Base-by-base conservation (phyloP, 768 basidiomycete genomes). In the Collybiopsis confluens region DNA sequence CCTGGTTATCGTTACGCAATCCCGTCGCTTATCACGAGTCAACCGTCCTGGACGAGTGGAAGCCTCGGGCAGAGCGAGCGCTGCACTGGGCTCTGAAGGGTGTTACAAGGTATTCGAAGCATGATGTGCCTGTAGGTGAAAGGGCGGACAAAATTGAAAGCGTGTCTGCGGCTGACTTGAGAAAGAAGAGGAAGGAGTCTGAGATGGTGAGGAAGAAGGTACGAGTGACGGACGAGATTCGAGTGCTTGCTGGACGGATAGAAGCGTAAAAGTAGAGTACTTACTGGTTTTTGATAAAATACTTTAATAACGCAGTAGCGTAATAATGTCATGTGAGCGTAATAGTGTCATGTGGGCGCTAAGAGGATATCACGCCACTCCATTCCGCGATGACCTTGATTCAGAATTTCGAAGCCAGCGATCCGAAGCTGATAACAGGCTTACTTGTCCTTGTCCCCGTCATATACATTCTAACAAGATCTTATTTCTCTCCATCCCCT, bases 1-100 rank as follows among this genome's bases (percentile, higher is more conserved):
- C 92, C 45, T 99, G 96, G 96, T 74, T 94, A 58, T 74, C 77
- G 18, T 85, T 81, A 65, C 85, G 94, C 36, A 75, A 81, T 54
- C 75, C 81, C 0, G 73, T 91, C 49, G 74, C 83, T 7, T 98
- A 88, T 65, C 67, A 78, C 3, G 74, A 87, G n/a, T 70, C 76
- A 28, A 64, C 70, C 5, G 66, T 70, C 24, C 87, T 83, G 1
- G 58, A 67, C 11, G 68, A 63, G 15, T 61, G 91, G 42, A 90
- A 92, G 64, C 63, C 63, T 11, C 70, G 86, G 24, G 71, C 85
- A 6, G 91, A 96, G 69, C 62, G 63, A 33, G 84, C 76, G 13
- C 75, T 95, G 61, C 85, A 91, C 45, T 85, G 82, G 74, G 74
- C 70, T 55, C 67, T 90, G 56, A 63, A 72, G 52, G 69, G 72